A percentile compares a stretch with the other conserved stretches of the same genome.
Conservation (phyloP, 495 filamentous ascomycete genomes). For the Pyrenula aspistea region DNA sequence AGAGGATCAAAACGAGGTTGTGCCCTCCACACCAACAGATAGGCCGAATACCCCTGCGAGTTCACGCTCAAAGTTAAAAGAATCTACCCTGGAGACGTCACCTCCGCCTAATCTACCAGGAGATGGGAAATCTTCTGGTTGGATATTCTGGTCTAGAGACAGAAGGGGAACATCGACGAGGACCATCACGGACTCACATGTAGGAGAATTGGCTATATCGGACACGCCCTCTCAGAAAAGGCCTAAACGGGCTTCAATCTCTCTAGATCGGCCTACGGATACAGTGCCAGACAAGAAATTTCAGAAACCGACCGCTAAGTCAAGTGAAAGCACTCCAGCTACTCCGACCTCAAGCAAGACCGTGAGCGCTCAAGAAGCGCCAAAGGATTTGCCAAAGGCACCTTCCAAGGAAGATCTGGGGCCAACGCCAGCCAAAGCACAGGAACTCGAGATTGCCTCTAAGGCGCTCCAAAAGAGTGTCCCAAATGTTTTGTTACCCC, state of each 20-base stretch:
- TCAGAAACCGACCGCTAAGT: neutral
- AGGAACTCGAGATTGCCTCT: constrained; percentile 24
- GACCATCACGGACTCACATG: constrained; percentile 29
- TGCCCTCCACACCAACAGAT: constrained; percentile 17
- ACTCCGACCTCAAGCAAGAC: constrained; percentile 18
- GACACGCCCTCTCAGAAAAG: constrained; percentile 51
- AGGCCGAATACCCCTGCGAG: constrained; percentile 25
- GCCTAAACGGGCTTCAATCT: constrained; percentile 42
- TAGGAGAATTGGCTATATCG: constrained; percentile 58
- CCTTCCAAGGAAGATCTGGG: constrained; percentile 19
- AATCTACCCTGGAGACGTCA: constrained; percentile 3
- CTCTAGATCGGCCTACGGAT: constrained; percentile 32
- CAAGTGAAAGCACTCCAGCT: constrained; percentile 8
- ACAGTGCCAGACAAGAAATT: constrained; percentile 1
- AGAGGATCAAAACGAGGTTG: constrained; percentile 7
- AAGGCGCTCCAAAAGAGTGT: constrained; percentile 31
- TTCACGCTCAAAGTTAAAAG: neutral
- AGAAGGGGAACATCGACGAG: constrained; percentile 25
- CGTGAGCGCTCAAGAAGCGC: constrained; percentile 2
- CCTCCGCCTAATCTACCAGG: constrained; percentile 8
- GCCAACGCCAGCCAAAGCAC: constrained; percentile 17
- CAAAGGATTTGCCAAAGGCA: constrained; percentile 16
- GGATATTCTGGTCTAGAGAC: constrained; percentile 79
- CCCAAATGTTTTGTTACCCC: constrained; percentile 57
- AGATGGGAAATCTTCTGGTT: constrained; percentile 48